Evolutionary conservation across 2,329 filamentous ascomycete species (phyloP), one percentile per base, ranked within the genome.

Genomic region (Chaetomium strumarium): DNA sequence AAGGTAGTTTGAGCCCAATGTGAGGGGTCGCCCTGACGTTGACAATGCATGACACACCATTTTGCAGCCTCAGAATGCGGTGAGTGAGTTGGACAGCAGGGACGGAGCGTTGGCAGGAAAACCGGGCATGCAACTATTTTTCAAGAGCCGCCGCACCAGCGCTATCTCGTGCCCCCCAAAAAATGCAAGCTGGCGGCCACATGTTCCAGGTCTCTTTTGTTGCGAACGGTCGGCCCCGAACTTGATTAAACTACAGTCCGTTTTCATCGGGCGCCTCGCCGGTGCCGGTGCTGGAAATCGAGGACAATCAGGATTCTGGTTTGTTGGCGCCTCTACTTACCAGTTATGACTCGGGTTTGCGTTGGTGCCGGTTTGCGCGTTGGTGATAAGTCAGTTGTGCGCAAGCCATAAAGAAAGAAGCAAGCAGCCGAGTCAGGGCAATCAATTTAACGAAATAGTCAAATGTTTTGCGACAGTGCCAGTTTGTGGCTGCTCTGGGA

Each of bases 371-470:
- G 52, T 46, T 52, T 49, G 53, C n/a, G 33, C 36, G 46, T 43
- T 52, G 53, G 53, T 55, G 53, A 52, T 44, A 50, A 36, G 52
- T 47, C 33, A 41, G 41, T 43, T 50, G 31, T 50, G 46, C 50
- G 38, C 42, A 51, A 40, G 39, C 43, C 19, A 31, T 31, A 41
- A 41, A 39, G 34, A 36, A 29, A 45, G 34, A 50, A 52, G 46
- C 49, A 52, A 56, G 49, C 49, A 50, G 20, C 49, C 33, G 38
- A 39, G 41, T 29, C n/a, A 41, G 29, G n/a, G 29, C 16, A 30
- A 41, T 46, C 41, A 55, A 40, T 46, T 17, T 34, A 33, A 29
- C 10, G 19, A 24, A 24, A 24, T 4, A 24, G 24, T 24, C n/a
- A n/a, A n/a, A 24, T 24, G 24, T 24, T 38, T 38, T 52, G 34